Base-by-base conservation (phyloP, 2,329 filamentous ascomycete species). In the Ilyonectria robusta region DNA sequence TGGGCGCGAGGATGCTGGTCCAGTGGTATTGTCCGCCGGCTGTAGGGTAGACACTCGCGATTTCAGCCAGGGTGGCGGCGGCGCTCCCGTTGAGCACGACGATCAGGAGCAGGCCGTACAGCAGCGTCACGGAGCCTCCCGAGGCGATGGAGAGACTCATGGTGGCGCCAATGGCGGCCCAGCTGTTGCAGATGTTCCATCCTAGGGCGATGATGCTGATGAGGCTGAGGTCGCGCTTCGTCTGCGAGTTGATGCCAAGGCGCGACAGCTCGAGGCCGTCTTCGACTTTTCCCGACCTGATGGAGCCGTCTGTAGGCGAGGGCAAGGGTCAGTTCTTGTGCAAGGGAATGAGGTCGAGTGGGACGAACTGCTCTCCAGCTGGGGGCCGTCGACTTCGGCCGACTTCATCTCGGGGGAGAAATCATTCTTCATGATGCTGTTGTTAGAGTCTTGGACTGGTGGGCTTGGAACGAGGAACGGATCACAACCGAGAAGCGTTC, bases 11-110 rank as follows among this genome's bases (percentile, higher is more conserved):
- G 7, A 80, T 77, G 15, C 72, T 75, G 1, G 78, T 77, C 76
- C 78, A 81, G 29, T 82, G 79, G 60, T 81, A 82, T 53, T 82
- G 80, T 3, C 80, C 81, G 21, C 65, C 65, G 3, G 65, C 65
- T 64, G 60, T 67, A 60, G 65, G 65, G 56, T 67, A 67, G 51
- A 58, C 60, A 11, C 65, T 67, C 4, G 60, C 60, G 15, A 67
- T 54, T 48, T 67, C 65, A 3, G 65, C 65, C 65, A 67, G 64
- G 50, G 59, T 67, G 35, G 60, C 65, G 10, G 65, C 65, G 6
- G 59, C 61, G 17, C 59, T 64, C 7, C 60, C 65, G 23, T 62
- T 62, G n/a, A 67, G 60, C 23, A 67, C 35, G 37, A 67, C 59
- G n/a, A 67, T 42, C 23, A 67, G 21, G 23, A 67, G 40, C n/a